Evolutionary conservation across 306 rosid genomes (phyloP), one percentile per base, ranked within the genome.

Genomic region (Rosa persica): DNA sequence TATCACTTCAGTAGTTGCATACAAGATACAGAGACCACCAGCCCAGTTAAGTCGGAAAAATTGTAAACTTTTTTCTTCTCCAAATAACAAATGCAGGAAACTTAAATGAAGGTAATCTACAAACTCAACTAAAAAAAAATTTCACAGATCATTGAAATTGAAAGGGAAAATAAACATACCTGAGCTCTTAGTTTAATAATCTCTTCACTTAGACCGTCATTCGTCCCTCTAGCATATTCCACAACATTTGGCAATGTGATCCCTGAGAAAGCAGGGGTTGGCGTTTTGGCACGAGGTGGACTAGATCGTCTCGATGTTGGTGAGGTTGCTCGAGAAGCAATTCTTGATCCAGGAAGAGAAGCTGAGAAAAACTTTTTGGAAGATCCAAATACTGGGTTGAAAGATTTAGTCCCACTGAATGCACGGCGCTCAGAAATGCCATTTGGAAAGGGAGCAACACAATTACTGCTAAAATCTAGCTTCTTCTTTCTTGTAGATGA

Each of bases 301-400:
- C 93, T 93, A 20, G 93, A 86, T 47, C 92, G 86, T 81, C 93
- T 90, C 15, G 85, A 93, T 72, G 89, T 83, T 42, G 93, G 97
- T 62, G 97, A 89, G 76, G 96, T 90, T 81, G 96, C 97, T 68
- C 97, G 86, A 64, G 96, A 90, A 73, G 87, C 91, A 79, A 93
- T 89, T 90, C 93, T 93, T 74, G 97, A 90, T 85, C 97, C 96
- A 74, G 97, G 93, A 76, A 93, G 90, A 75, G 96, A 93, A 85
- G 96, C 96, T 48, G 93, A 93, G 89, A 89, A 90, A 67, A 90
- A 88, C 87, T 92, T 89, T 86, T 92, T 92, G 39, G 96, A 90
- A 48, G 96, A 87, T 47, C 93, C 96, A 82, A 92, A 92, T 76
- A 88, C 88, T 12, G 97, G 97, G 76, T 89, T 90, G 52, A 93